Evolutionary conservation across 2,329 filamentous ascomycete genomes (phyloP), one percentile per base, ranked within the genome.

Genomic region (Fusarium sp.): DNA sequence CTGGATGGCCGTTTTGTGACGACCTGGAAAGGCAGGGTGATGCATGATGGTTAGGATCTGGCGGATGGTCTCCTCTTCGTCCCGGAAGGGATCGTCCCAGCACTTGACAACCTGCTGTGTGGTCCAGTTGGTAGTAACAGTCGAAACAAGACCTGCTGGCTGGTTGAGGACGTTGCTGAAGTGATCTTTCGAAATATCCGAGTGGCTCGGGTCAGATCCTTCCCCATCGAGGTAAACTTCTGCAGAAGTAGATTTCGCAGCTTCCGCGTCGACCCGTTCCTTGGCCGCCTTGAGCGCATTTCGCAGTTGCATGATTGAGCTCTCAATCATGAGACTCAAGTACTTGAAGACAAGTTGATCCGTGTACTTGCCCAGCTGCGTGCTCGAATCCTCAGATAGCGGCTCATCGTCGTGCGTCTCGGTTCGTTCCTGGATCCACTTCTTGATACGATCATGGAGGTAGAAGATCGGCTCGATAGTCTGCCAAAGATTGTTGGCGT

Each of bases 301-400:
- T 14, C 93, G 94, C 6, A 94, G 91, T 46, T 92, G 88, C 58
- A 91, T 91, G 79, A 98, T 97, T 76, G 98, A 90, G 3, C 95
- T 95, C 62, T 93, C 89, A 64, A 98, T 87, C 81, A 95, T 97
- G 0, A 95, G 94, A 1, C 95, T 92, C 20, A 98, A 85, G 2
- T 98, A 87, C 10, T 93, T 93, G 71, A 98, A 88, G 46, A 98
- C 88, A 77, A 97, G 97, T 80, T 98, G 94, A 49, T 91, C 92
- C 71, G 98, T 95, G 73, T 92, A 94, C 68, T 97, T 94, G 45
- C 70, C 71, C 43, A 77, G 20, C 50, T 76, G 68, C 1, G 74
- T 70, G 20, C 62, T 70, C 6, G 66, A 68, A 22, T 75, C 69
- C 18, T 63, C 59, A 0, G 59, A 71, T 10, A 72, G 18, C 2